phyloP scores from a whole-genome alignment of 352 stramenopile species.

The Phytophthora cryptogea region DNA sequence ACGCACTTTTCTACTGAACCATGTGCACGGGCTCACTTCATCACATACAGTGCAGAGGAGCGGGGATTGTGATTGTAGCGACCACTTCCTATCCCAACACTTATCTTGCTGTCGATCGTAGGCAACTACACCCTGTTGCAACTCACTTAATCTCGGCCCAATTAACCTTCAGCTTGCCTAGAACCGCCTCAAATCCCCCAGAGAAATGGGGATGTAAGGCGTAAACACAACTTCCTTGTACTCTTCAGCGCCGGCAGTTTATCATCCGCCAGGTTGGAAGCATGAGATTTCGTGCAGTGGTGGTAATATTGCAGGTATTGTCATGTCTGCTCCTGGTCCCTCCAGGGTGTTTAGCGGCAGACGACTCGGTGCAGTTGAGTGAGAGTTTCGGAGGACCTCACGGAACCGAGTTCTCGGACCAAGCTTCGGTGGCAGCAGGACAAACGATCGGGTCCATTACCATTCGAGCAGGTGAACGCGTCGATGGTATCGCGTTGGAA shows the following conservation, averaged over 20 bases:
- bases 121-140: not conserved
- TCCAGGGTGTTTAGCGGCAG: constrained; percentile 4
- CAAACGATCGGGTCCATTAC: too few species aligned
- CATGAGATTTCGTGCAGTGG: constrained; percentile 4
- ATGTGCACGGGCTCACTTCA: constrained; percentile 12
- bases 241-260: constrained; percentile 8
- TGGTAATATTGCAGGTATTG: constrained; percentile 7
- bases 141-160: not conserved
- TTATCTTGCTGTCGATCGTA: constrained; percentile 25
- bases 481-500: constrained; percentile 28
- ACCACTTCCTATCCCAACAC: constrained; percentile 14
- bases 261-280: constrained; percentile 6
- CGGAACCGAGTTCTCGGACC: constrained; percentile 25
- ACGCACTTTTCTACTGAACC: constrained; percentile 13
- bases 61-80: constrained; percentile 14
- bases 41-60: constrained; percentile 5
- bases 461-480: constrained; percentile 3
- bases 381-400: constrained; percentile 26
- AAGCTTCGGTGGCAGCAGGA: too few species aligned
- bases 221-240: constrained; percentile 11
- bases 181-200: not conserved
- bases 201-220: not conserved
- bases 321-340: constrained; percentile 8
- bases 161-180: not conserved
- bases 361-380: constrained; percentile 24